Conservation (phyloP, 306 rosid species). For the Quercus bicolor region DNA sequence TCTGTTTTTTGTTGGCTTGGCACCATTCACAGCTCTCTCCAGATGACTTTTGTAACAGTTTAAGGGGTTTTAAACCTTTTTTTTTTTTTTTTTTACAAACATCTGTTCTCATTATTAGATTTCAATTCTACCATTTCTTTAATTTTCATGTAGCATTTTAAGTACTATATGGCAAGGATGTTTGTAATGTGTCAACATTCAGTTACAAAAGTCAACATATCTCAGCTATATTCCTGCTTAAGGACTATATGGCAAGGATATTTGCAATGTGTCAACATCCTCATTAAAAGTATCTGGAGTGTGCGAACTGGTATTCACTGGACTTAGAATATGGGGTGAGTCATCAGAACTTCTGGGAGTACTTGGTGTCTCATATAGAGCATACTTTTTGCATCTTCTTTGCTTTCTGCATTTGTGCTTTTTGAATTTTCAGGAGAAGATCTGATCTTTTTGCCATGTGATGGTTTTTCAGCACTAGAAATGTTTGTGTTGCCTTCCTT, state of each 20-base stretch:
- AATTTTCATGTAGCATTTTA: too few species aligned
- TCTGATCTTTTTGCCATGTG: conserved; percentile 43
- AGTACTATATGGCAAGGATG: conserved; percentile 49
- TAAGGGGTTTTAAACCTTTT: too few species aligned
- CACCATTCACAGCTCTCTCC: conserved; percentile 41
- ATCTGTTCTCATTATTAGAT: neutral
- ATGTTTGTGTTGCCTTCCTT: conserved; percentile 15
- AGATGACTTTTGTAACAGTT: too few species aligned
- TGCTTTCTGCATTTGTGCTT: conserved; percentile 20
- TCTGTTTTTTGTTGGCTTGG: conserved; percentile 48
- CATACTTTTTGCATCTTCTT: conserved; percentile 25
- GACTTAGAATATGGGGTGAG: neutral
- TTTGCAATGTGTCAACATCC: conserved; percentile 43
- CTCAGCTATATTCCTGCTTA: conserved; percentile 69
- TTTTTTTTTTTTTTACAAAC: too few species aligned
- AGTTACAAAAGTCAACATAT: conserved; percentile 23
- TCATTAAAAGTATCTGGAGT: conserved; percentile 33
- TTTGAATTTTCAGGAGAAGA: conserved; percentile 26
- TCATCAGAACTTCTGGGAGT: conserved; percentile 23
- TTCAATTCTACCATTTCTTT: neutral
- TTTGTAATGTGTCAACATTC: conserved; percentile 42
- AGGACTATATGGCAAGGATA: conserved; percentile 57
- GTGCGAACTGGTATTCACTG: conserved; percentile 23
- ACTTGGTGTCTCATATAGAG: conserved; percentile 18
- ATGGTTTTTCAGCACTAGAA: conserved; percentile 31